These are phyloP conservation scores for Thalassiosira hispida DNA, from an alignment of 352 stramenopile species.

Conservation along the genomic window DNA sequence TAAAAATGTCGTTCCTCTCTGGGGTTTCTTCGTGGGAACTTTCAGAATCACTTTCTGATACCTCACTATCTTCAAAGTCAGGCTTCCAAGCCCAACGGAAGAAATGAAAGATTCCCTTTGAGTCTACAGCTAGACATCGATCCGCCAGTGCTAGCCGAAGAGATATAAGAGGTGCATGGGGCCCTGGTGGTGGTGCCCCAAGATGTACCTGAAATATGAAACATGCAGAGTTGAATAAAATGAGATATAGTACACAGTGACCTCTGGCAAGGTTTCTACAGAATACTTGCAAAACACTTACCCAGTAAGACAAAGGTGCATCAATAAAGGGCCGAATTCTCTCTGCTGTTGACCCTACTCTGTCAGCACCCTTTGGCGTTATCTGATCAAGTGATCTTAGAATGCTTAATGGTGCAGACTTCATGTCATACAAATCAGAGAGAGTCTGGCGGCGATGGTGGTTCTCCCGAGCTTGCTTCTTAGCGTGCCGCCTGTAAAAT, in stretches of 20 bases:
- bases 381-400: conserved; percentile 15
- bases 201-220: conserved; percentile 71
- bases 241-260: conserved; percentile 3
- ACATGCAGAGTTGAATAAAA: conserved; percentile 3
- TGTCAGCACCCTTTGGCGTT: conserved; percentile 8
- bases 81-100: conserved; percentile 85
- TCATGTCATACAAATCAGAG: conserved; percentile 61
- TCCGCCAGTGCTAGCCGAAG: conserved; percentile 77
- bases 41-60: conserved; percentile 58
- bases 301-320: conserved; percentile 68
- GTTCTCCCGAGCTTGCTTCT: conserved; percentile 44
- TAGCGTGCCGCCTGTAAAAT: conserved; percentile 58
- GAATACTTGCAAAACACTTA: conserved; percentile 20
- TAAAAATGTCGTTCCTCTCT: conserved; percentile 44
- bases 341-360: background rate
- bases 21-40: conserved; percentile 35
- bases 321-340: conserved; percentile 54
- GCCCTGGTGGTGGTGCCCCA: conserved; percentile 79
- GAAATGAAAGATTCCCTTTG: conserved; percentile 83
- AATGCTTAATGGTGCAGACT: conserved; percentile 25
- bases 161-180: conserved; percentile 77
- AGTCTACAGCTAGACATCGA: conserved; percentile 81
- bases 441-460: conserved; percentile 52
- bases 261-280: background rate
- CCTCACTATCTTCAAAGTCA: conserved; percentile 55